Base-by-base conservation (phyloP, 2,329 filamentous ascomycete genomes). In the Phaeosphaeriaceae sp. region DNA sequence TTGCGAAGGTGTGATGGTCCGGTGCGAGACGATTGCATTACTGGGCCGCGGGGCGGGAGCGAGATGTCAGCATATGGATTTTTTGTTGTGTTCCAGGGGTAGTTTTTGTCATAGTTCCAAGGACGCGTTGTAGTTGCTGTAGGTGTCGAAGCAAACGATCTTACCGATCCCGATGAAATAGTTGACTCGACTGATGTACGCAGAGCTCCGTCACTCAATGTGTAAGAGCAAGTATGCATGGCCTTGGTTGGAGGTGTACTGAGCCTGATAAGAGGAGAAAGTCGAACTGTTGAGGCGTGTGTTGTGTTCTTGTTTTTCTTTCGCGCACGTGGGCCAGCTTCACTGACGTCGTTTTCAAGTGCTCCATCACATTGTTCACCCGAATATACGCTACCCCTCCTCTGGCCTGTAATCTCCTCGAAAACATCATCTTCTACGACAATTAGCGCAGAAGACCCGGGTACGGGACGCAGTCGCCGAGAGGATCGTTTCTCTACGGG, bases 51-150 rank as follows among this genome's bases (percentile, higher is more conserved):
- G 2, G 66, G 61, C 18, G 70, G 74, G 5, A 79, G 67, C 29
- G 75, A 73, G 38, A 79, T 76, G 37, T 74, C 67, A 45, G 73
- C 58, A 23, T 68, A 67, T 21, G 73, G 57, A 28, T 69, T 64
- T 43, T 59, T 71, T 36, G 66, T 69, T 18, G 66, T 70, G 26
- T 71, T 66, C 76, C 75, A 79, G 28, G 77, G 75, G 56, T 77
- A 79, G 58, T 76, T 78, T 58, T 76, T 74, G 51, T 78, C 76
- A 16, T 66, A 66, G 51, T 79, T 79, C 76, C 76, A 79, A n/a
- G 76, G 76, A 21, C 76, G 70, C 36, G 71, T 75, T 45, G 72
- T 73, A 5, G 70, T 66, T 42, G 52, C 50, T 26, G 63, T 65
- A 6, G 60, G 61, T 9, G 61, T 66, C 9, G 55, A 60, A 9